Evolutionary conservation across 352 stramenopile species (phyloP), one percentile per base, ranked within the genome.

Genomic region (Globisporangium middletonii): DNA sequence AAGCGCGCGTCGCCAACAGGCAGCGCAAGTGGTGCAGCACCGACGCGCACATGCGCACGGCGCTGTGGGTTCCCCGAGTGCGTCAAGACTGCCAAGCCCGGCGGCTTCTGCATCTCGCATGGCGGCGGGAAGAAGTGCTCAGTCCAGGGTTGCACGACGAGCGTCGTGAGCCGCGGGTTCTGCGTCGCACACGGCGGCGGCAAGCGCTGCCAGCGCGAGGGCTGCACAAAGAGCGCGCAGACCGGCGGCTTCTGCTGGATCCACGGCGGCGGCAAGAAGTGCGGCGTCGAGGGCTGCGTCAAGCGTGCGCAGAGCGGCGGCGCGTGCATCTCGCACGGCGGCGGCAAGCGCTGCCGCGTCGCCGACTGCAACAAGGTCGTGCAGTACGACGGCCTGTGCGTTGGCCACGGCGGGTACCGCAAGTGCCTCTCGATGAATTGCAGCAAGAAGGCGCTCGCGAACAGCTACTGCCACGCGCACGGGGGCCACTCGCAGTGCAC

Each of bases 71-170:
- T 77, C 46, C 69, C 69, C 4, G 60, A 77, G 41, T 77, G 69
- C 50, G 47, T 35, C 50, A 71, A 71, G 63, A 75, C 69, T 3
- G 67, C 69, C 33, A 77, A 77, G 35, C 67, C 67, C 13, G 69
- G 69, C 47, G 78, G 78, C 33, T 86, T 81, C 43, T 88, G 77
- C 65, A 88, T 88, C 50, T 72, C 77, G 8, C 77, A 88, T 53
- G 77, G 77, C 46, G 77, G 77, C 41, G 77, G 77, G 57, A 88
- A 88, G 59, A 77, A 77, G 55, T 77, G 69, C 42, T 57, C 64
- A 1, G 68, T 77, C 4, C 42, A 70, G 28, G 51, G 55, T 41
- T 77, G 69, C 55, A 71, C 67, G 2, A 77, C 69, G 8, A 75
- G 67, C 61, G 64, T 75, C 43, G 69, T 77, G 52, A 77, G 69